phyloP scores from a whole-genome alignment of 2,329 filamentous ascomycete genomes.

The Talaromyces atroroseus region DNA sequence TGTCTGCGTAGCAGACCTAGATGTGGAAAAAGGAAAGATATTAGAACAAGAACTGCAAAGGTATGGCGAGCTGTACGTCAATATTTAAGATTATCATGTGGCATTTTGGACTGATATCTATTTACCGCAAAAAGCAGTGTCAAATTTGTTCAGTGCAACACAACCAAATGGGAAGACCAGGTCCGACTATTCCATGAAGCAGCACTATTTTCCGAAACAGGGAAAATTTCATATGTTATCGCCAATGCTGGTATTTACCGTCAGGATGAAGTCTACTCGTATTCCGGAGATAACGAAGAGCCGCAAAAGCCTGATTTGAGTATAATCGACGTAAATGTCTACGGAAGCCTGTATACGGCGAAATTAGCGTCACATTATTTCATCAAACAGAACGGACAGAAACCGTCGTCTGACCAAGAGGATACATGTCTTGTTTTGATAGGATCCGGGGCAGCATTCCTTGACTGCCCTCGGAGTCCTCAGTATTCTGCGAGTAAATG shows the following conservation, averaged over 20 bases:
- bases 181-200: constrained; percentile 25
- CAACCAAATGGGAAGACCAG: constrained; percentile 28
- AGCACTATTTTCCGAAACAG: constrained; percentile 20
- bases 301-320: constrained; percentile 27
- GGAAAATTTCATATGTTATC: constrained; percentile 26
- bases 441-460: constrained; percentile 30
- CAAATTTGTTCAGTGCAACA: constrained; percentile 28
- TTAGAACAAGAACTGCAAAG: constrained; percentile 19
- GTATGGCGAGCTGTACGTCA: constrained; percentile 6
- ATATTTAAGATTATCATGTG: background rate
- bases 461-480: constrained; percentile 27
- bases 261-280: constrained; percentile 25
- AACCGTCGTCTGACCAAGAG: constrained; percentile 17
- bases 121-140: constrained; percentile 5
- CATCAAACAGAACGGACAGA: constrained; percentile 25
- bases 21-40: constrained; percentile 17
- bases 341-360: constrained; percentile 42
- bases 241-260: constrained; percentile 30
- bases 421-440: constrained; percentile 31
- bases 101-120: background rate
- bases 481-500: constrained; percentile 36
- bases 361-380: constrained; percentile 42
- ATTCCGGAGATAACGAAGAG: constrained; percentile 17
- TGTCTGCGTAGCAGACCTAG: constrained; percentile 20
- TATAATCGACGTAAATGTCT: constrained; percentile 37